phyloP scores from a whole-genome alignment of 2,329 filamentous ascomycete species.

The Diplodia mutila region DNA sequence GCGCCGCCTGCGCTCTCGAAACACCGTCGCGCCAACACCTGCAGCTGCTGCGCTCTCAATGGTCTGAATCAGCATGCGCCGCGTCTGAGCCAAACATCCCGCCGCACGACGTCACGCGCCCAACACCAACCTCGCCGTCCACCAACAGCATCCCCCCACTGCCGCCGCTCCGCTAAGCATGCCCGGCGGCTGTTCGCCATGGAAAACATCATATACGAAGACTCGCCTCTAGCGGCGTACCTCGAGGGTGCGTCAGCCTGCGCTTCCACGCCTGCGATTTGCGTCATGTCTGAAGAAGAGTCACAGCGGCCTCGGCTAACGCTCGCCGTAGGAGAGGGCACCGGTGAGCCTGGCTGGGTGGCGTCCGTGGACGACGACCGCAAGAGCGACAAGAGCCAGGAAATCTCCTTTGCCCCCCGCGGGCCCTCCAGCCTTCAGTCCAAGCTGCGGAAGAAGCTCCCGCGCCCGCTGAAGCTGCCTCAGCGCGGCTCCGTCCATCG shows the following conservation, averaged over 20 bases:
- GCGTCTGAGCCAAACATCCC: constrained; percentile 21
- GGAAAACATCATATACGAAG: constrained; percentile 86
- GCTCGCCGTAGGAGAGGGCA: constrained; percentile 38
- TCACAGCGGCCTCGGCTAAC: constrained; percentile 32
- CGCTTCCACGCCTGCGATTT: constrained; percentile 26
- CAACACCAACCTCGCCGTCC: background rate
- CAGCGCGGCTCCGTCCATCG: constrained; percentile 44
- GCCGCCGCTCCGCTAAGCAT: constrained; percentile 30
- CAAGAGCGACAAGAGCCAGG: constrained; percentile 3
- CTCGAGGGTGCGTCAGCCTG: constrained; percentile 70
- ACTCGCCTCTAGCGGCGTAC: constrained; percentile 86
- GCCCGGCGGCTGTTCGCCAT: constrained; percentile 51
- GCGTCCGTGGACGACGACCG: constrained; percentile 16
- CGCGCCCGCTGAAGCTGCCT: constrained; percentile 49
- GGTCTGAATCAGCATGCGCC: constrained; percentile 23
- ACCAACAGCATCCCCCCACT: constrained; percentile 1
- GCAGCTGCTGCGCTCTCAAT: background rate
- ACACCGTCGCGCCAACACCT: constrained; percentile 3
- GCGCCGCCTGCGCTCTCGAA: constrained; percentile 2
- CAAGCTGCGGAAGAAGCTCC: constrained; percentile 54
- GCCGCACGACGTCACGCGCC: constrained; percentile 22
- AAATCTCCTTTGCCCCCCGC: constrained; percentile 53
- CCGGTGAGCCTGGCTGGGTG: constrained; percentile 30
- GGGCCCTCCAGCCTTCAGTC: constrained; percentile 54
- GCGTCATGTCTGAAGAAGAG: constrained; percentile 24